Evolutionary conservation across 768 basidiomycete genomes (phyloP).

Genomic region (Xerocomus potaroensis): DNA sequence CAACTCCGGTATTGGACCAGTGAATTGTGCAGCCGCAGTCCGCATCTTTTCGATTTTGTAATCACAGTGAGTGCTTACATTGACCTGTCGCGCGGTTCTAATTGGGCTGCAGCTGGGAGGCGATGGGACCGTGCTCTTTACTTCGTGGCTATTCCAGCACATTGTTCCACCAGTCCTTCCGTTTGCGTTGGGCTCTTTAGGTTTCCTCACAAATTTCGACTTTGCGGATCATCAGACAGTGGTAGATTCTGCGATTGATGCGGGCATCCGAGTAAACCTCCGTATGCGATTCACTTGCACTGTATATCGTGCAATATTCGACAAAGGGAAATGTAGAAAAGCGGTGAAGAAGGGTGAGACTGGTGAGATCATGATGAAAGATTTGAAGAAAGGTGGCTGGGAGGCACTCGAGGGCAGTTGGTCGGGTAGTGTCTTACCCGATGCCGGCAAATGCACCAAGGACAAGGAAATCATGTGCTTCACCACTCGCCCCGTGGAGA

Average conservation of each 20-base stretch:
- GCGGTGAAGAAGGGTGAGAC: slow-evolving; percentile 92
- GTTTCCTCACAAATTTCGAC: slow-evolving; percentile 97
- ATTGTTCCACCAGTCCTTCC: slow-evolving; percentile 98
- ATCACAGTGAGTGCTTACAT: slow-evolving; percentile 67
- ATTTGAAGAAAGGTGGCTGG: slow-evolving; percentile 89
- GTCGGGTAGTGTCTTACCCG: slow-evolving; percentile 41
- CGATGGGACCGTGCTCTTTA: slow-evolving; percentile 97
- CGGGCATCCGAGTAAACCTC: slow-evolving; percentile 93
- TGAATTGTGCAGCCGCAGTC: slow-evolving; percentile 87
- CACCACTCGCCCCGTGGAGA: slow-evolving; percentile 90
- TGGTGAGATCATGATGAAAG: slow-evolving; percentile 96
- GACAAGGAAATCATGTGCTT: slow-evolving; percentile 99
- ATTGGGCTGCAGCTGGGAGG: slow-evolving; percentile 74
- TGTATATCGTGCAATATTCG: slow-evolving; percentile 87
- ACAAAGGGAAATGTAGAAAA: slow-evolving; percentile 61
- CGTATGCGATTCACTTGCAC: slow-evolving; percentile 99
- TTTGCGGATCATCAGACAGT: slow-evolving; percentile 81
- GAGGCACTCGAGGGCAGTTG: slow-evolving; percentile 88
- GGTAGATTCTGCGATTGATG: slow-evolving; percentile 84
- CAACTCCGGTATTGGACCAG: slow-evolving; percentile 97
- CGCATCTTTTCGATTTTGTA: slow-evolving; percentile 97
- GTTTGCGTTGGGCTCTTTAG: slow-evolving; percentile 94
- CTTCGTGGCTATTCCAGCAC: slow-evolving; percentile 97
- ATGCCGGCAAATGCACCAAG: slow-evolving; percentile 50
- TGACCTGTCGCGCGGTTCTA: slow-evolving; percentile 3